Evolutionary conservation across 2,329 filamentous ascomycete genomes (phyloP).

Genomic region (Pyrenophora graminea): DNA sequence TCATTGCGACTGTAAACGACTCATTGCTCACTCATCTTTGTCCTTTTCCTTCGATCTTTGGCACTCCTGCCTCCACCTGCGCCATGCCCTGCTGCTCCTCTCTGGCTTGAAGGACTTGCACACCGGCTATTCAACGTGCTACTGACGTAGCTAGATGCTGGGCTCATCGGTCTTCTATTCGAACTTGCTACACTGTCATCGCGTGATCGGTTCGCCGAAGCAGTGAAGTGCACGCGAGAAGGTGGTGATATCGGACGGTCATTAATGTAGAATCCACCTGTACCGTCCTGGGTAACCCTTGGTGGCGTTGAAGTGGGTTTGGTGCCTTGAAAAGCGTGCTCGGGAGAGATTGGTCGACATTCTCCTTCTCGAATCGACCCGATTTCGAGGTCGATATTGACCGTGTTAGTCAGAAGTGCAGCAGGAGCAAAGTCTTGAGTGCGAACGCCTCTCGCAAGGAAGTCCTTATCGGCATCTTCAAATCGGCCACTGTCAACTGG

Average conservation of each 20-base stretch:
- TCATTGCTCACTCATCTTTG: constrained; percentile 9
- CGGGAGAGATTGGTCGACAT: constrained; percentile 9
- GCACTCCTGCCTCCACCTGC: constrained; percentile 33
- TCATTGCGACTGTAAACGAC: not conserved
- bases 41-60: constrained; percentile 29
- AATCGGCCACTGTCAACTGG: constrained; percentile 13
- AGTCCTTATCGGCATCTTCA: constrained; percentile 15
- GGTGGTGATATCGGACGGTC: constrained; percentile 19
- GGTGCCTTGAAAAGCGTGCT: constrained; percentile 2
- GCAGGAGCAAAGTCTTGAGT: constrained; percentile 23
- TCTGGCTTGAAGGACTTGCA: constrained; percentile 3
- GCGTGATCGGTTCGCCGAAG: constrained; percentile 12
- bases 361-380: not conserved
- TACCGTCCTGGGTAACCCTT: constrained; percentile 18
- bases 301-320: not conserved
- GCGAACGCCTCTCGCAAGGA: constrained; percentile 12
- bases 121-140: not conserved
- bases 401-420: constrained; percentile 1
- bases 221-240: constrained; percentile 12
- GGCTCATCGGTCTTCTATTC: constrained; percentile 11
- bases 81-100: not conserved
- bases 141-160: constrained; percentile 10
- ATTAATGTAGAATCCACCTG: constrained; percentile 21
- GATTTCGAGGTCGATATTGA: constrained; percentile 18
- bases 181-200: constrained; percentile 16